These are phyloP conservation scores for Streptanthus diversifolius DNA, from an alignment of 345 rosid genomes.

Conservation along the genomic window DNA sequence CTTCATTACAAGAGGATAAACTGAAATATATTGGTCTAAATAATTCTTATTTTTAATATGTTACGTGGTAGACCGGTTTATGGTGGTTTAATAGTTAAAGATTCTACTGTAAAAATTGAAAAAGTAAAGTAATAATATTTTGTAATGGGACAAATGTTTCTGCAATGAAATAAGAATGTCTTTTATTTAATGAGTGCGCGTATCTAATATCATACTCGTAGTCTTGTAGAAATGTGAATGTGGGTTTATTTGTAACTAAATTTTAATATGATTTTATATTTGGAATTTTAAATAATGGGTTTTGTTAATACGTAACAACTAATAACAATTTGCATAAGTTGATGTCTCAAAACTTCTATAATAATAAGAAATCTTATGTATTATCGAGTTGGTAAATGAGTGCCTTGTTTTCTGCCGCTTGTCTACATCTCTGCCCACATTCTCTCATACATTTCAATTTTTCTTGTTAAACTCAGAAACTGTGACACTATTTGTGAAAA, in stretches of 20 bases:
- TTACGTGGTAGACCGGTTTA: background rate
- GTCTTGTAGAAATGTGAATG: background rate
- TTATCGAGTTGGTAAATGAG: slow-evolving; percentile 21
- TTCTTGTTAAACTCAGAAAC: background rate
- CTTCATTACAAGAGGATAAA: background rate
- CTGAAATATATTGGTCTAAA: background rate
- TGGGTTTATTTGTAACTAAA: background rate
- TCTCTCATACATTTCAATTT: background rate
- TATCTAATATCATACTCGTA: background rate
- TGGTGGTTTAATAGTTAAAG: background rate
- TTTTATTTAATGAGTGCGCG: background rate
- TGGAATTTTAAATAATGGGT: background rate
- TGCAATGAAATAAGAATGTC: background rate
- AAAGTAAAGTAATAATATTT: background rate
- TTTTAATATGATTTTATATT: background rate
- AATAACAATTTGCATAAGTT: background rate
- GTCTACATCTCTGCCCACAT: slow-evolving; percentile 19
- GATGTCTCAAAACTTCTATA: background rate
- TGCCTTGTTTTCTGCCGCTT: slow-evolving; percentile 35
- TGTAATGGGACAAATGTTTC: background rate
- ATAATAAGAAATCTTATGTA: background rate
- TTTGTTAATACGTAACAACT: background rate
- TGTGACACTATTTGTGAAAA: background rate
- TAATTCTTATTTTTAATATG: background rate
- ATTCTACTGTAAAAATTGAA: background rate